Evolutionary conservation across 805 yeast genomes (phyloP).

Genomic region (Sugiyamaella mastotermitis): DNA sequence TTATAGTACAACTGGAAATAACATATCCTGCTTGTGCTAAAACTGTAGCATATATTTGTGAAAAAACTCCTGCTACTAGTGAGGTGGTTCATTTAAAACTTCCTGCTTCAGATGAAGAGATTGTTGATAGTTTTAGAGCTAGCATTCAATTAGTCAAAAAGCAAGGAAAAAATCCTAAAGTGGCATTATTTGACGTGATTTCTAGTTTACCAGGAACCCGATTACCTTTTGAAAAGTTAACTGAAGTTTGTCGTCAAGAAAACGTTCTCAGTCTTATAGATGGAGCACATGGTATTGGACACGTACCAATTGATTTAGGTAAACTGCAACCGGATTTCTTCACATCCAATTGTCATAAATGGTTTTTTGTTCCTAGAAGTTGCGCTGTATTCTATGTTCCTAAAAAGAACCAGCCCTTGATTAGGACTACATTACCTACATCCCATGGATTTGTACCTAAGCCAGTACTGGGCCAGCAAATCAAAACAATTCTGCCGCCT

Average conservation of each 20-base stretch:
- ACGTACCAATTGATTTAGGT: slow-evolving; percentile 23
- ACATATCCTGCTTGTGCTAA: slow-evolving; percentile 52
- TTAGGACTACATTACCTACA: too few species aligned
- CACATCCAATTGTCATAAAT: slow-evolving; percentile 61
- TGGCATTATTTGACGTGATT: slow-evolving; percentile 51
- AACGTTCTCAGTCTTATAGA: slow-evolving; percentile 53
- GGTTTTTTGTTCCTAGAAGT: slow-evolving; percentile 56
- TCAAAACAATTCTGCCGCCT: too few species aligned
- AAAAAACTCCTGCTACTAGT: slow-evolving; percentile 29
- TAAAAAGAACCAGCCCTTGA: slow-evolving; percentile 40
- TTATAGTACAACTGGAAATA: slow-evolving; percentile 43
- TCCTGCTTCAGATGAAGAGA: slow-evolving; percentile 40
- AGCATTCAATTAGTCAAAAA: too few species aligned
- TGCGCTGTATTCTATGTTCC: slow-evolving; percentile 55
- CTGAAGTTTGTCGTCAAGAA: slow-evolving; percentile 40
- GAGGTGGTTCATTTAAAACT: slow-evolving; percentile 37
- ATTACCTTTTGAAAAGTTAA: slow-evolving; percentile 50
- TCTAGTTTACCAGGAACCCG: slow-evolving; percentile 58
- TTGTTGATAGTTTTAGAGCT: slow-evolving; percentile 29
- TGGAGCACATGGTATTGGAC: slow-evolving; percentile 68
- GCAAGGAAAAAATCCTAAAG: slow-evolving; percentile 27
- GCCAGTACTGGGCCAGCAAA: not conserved
- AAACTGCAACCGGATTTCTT: slow-evolving; percentile 51
- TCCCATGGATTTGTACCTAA: not conserved
- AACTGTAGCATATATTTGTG: slow-evolving; percentile 31